Base-by-base conservation (phyloP, 78 protist genomes). In the Dictyostelium firmibasis region DNA sequence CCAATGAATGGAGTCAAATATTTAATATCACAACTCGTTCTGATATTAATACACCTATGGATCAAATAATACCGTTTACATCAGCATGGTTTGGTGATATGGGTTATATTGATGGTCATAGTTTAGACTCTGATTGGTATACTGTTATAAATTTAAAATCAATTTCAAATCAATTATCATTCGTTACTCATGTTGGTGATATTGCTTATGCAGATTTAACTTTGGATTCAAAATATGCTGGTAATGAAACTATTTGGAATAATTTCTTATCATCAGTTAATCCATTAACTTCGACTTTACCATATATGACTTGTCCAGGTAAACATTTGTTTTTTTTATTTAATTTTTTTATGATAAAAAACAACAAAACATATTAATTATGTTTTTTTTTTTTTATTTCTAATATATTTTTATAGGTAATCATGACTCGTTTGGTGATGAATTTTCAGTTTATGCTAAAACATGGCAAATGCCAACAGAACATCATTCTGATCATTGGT, bases 201-300 rank as follows among this genome's bases (percentile, higher is more conserved):
- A 89, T 89, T 70, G 94, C 87, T 3, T 89, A 89, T 47, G 94
- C 94, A 6, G 94, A 89, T 81, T 57, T 79, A 2, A 38, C 43
- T 4, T n/a, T n/a, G n/a, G 7, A 29, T 35, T 38, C 83, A n/a
- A 23, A 35, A 13, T 64, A 41, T 18, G n/a, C 8, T 14, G 94
- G 94, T 14, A 89, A 89, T 33, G 60, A 89, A 50, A 81, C 94
- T n/a, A 43, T 81, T 81, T 89, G 87, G 87, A 89, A 78, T 70
- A 16, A 13, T 8, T 89, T 89, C 50, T 70, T 81, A 43, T 47
- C 82, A 44, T 41, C 76, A 2, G 50, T 89, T 3, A 41, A 27
- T 14, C 82, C 81, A 81, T 2, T 89, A 20, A 4, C 84, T 33
- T 13, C 88, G 2, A 16, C 9, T 3, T 4, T 89, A 14, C 76